Conservation (phyloP, 768 basidiomycete species). For the Boletus pseudo-olivaceus region DNA sequence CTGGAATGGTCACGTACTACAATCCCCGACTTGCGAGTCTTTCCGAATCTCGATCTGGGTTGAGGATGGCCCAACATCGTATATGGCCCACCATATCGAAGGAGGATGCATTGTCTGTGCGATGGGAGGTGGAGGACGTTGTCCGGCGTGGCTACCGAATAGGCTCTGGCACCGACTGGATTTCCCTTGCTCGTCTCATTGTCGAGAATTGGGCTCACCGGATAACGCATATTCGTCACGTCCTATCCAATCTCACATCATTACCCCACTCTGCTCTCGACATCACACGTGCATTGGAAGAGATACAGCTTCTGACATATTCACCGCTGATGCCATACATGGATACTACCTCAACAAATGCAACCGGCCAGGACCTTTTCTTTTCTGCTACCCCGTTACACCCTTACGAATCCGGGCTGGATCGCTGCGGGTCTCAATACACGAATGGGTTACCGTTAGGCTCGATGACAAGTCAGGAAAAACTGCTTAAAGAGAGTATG, state of each 20-base stretch:
- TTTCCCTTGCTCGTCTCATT: conserved; percentile 2
- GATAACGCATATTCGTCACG: neutral
- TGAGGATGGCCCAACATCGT: conserved; percentile 3
- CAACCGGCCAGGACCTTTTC: neutral
- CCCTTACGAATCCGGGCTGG: neutral
- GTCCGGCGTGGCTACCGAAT: neutral
- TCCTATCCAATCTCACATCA: neutral
- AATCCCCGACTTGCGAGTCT: conserved; percentile 1
- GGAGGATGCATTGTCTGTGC: conserved; percentile 3
- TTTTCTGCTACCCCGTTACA: neutral
- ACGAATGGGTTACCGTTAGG: neutral
- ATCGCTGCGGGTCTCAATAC: conserved; percentile 1
- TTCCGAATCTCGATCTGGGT: neutral
- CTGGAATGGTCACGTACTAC: conserved; percentile 5
- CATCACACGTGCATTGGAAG: neutral
- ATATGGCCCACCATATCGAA: conserved; percentile 3
- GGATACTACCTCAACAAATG: neutral
- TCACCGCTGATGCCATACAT: conserved; percentile 6
- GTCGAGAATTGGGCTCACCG: conserved; percentile 4
- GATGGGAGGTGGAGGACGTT: neutral
- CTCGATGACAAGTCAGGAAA: conserved; percentile 2
- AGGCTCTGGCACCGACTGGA: conserved; percentile 1
- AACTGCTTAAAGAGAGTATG: neutral
- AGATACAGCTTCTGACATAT: conserved; percentile 1
- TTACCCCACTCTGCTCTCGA: neutral